phyloP scores from a whole-genome alignment of 1,139 yeast genomes.

The Kodamaea anthophila region DNA sequence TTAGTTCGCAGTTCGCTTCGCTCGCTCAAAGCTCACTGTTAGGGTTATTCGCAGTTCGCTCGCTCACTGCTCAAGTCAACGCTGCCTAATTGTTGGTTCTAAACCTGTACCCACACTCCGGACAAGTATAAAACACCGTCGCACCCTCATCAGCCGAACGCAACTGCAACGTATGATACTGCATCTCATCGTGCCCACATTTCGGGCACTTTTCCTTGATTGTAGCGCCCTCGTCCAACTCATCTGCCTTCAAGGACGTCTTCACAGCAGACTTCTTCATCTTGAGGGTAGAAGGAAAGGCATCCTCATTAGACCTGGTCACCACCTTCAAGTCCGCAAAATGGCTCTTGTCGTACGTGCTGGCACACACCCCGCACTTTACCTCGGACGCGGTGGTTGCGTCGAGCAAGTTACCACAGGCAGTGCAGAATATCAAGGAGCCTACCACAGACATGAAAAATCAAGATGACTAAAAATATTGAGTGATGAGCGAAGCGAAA shows the following conservation, averaged over 20 bases:
- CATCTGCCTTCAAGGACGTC: conserved; percentile 70
- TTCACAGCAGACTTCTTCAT: conserved; percentile 86
- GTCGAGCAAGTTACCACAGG: conserved; percentile 86
- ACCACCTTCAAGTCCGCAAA: conserved; percentile 79
- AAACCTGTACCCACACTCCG: conserved; percentile 85
- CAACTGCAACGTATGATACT: conserved; percentile 89
- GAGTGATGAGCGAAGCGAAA: too few species aligned
- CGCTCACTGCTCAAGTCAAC: neutral
- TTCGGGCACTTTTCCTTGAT: conserved; percentile 96
- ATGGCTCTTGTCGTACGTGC: conserved; percentile 48
- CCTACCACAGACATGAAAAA: conserved; percentile 99
- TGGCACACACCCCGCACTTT: conserved; percentile 64
- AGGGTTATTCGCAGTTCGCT: neutral
- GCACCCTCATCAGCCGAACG: conserved; percentile 99
- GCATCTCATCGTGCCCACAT: conserved; percentile 98
- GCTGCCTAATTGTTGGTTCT: conserved; percentile 74
- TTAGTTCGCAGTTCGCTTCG: too few species aligned
- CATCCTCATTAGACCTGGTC: conserved; percentile 81
- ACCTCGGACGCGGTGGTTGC: conserved; percentile 46
- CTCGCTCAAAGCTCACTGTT: neutral
- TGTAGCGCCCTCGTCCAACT: conserved; percentile 89
- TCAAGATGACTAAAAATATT: too few species aligned
- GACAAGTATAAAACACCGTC: conserved; percentile 91
- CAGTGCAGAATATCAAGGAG: conserved; percentile 86
- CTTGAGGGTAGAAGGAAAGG: conserved; percentile 82